Evolutionary conservation across 2,329 filamentous ascomycete species (phyloP).

Genomic region (Fusarium torreyae): DNA sequence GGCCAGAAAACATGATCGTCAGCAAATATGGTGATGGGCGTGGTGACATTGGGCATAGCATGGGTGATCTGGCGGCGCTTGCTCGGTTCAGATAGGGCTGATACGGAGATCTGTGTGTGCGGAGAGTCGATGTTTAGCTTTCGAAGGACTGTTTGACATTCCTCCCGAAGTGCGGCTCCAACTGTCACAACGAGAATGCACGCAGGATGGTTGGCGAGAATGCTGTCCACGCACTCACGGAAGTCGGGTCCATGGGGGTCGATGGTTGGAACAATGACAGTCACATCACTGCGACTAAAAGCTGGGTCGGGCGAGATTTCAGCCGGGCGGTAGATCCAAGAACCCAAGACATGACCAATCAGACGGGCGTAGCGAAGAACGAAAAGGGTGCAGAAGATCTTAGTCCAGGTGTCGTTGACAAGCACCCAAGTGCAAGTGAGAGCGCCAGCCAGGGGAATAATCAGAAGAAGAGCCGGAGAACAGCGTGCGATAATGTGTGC

Average conservation of each 20-base stretch:
- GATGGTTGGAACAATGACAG: constrained; percentile 68
- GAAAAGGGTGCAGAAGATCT: constrained; percentile 51
- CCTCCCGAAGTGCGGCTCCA: constrained; percentile 49
- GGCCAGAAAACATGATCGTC: constrained; percentile 71
- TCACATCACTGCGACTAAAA: constrained; percentile 59
- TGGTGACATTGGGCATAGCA: constrained; percentile 57
- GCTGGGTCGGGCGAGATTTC: constrained; percentile 48
- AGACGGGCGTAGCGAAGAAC: constrained; percentile 62
- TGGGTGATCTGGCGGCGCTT: constrained; percentile 65
- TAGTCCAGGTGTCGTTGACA: constrained; percentile 32
- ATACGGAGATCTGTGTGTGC: constrained; percentile 51
- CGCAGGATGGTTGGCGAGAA: constrained; percentile 57
- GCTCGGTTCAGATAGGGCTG: constrained; percentile 55
- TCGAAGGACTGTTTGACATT: constrained; percentile 36
- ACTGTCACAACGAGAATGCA: constrained; percentile 63
- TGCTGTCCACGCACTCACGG: constrained; percentile 57
- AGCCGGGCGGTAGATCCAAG: constrained; percentile 58
- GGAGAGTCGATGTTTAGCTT: constrained; percentile 13
- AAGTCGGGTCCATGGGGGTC: constrained; percentile 61
- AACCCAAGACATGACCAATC: constrained; percentile 59
- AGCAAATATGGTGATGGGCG: constrained; percentile 61
- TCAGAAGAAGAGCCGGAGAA: constrained; percentile 21
- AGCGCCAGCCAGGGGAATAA: background rate
- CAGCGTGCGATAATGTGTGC: background rate
- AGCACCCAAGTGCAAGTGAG: constrained; percentile 36